A percentile compares a stretch with the other conserved stretches of the same genome.
Evolutionary conservation across 2,329 filamentous ascomycete genomes (phyloP).

Genomic region (Whalleya microplaca): DNA sequence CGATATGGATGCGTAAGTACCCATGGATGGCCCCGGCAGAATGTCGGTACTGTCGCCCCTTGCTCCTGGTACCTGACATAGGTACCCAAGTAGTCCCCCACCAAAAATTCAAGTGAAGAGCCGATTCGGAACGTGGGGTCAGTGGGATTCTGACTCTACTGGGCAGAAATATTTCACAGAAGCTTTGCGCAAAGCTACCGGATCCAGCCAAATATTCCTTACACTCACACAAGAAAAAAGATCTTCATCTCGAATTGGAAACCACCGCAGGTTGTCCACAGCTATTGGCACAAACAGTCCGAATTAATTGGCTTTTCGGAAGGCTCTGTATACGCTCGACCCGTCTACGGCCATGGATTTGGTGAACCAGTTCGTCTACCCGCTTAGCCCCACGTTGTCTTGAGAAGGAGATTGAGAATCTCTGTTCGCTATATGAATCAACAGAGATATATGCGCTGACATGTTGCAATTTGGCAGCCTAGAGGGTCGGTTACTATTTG

Average conservation of each 20-base stretch:
- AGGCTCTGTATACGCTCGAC: background rate
- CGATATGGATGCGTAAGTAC: too few species aligned
- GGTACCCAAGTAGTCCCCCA: too few species aligned
- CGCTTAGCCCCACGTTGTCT: constrained; percentile 7
- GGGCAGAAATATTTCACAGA: background rate
- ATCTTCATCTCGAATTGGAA: too few species aligned
- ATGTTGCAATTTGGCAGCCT: constrained; percentile 59
- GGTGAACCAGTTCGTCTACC: constrained; percentile 53
- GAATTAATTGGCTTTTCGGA: background rate
- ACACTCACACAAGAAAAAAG: background rate
- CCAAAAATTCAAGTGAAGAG: background rate
- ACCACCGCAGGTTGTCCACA: background rate
- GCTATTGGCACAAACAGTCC: background rate
- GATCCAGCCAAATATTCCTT: background rate
- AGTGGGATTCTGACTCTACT: background rate
- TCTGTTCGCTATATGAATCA: background rate
- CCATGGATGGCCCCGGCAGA: too few species aligned
- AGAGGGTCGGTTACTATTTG: constrained; percentile 91
- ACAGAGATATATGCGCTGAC: constrained; percentile 38
- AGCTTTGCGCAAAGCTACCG: background rate
- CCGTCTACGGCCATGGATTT: constrained; percentile 50
- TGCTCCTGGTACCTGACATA: too few species aligned
- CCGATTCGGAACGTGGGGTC: background rate
- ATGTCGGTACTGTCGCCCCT: too few species aligned
- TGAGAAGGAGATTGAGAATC: background rate